Evolutionary conservation across 176 grass and related monocot genomes (phyloP).

Genomic region (Guadua angustifolia): DNA sequence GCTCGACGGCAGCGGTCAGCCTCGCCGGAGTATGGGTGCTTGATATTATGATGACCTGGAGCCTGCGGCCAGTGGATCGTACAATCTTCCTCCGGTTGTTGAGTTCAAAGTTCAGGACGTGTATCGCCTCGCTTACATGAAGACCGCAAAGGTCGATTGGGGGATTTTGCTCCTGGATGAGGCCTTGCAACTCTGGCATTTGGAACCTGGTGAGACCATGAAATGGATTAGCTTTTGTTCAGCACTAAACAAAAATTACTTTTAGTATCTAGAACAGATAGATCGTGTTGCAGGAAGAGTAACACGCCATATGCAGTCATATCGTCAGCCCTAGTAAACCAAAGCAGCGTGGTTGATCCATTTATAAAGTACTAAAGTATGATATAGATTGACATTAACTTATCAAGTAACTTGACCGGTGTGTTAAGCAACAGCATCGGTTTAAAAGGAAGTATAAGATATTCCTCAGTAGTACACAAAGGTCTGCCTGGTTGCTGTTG

Average conservation of each 20-base stretch:
- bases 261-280: conserved; percentile 17
- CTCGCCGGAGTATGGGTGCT: conserved; percentile 56
- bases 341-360: not conserved
- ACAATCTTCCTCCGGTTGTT: conserved; percentile 66
- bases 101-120: conserved; percentile 79
- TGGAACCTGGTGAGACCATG: conserved; percentile 52
- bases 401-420: conserved; percentile 24
- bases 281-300: conserved; percentile 1
- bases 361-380: not conserved
- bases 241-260: not conserved
- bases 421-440: not conserved
- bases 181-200: conserved; percentile 61
- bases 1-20: conserved; percentile 67
- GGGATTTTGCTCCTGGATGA: conserved; percentile 68
- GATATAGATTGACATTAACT: not conserved
- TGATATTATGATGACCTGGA: conserved; percentile 68
- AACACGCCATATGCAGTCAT: not conserved
- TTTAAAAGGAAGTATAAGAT: conserved; percentile 6
- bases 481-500: not conserved
- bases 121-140: conserved; percentile 67
- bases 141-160: conserved; percentile 78
- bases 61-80: conserved; percentile 59
- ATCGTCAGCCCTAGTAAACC: not conserved
- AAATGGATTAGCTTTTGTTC: conserved; percentile 21
- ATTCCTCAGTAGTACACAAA: not conserved